Conservation (phyloP, 2,329 filamentous ascomycete species). For the Tolypocladium tundrense region DNA sequence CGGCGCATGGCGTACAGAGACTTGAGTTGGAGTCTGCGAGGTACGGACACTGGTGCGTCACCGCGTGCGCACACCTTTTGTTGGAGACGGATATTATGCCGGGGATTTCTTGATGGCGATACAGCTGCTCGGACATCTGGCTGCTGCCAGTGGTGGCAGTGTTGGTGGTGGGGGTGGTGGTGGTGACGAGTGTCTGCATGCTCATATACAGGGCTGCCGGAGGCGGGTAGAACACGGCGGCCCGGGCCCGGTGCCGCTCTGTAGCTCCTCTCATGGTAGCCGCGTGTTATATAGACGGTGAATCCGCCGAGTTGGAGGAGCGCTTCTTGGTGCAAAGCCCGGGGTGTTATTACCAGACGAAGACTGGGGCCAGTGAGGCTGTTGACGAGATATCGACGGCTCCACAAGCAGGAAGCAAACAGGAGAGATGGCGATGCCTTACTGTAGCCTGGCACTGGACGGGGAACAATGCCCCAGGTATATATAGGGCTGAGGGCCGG, state of each 20-base stretch:
- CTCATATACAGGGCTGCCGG: background rate
- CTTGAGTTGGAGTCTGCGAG: constrained; percentile 16
- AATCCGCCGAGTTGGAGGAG: background rate
- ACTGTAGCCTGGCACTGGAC: background rate
- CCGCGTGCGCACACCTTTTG: constrained; percentile 16
- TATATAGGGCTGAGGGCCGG: background rate
- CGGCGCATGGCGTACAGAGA: constrained; percentile 14
- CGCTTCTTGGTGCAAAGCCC: background rate
- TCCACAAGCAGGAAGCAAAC: background rate
- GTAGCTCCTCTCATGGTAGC: constrained; percentile 1
- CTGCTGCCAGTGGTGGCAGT: background rate
- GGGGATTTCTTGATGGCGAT: background rate
- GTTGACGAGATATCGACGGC: background rate
- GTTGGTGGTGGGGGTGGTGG: background rate
- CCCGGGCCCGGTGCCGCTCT: background rate
- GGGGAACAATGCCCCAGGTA: background rate
- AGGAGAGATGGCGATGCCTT: background rate
- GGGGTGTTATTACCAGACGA: background rate
- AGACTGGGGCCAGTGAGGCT: background rate
- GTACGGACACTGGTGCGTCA: constrained; percentile 15
- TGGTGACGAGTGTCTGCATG: background rate
- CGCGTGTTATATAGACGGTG: background rate
- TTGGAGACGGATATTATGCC: constrained; percentile 12
- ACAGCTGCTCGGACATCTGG: background rate
- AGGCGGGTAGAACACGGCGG: background rate